phyloP scores from a whole-genome alignment of 331 rosid species.

The Telfairia occidentalis region DNA sequence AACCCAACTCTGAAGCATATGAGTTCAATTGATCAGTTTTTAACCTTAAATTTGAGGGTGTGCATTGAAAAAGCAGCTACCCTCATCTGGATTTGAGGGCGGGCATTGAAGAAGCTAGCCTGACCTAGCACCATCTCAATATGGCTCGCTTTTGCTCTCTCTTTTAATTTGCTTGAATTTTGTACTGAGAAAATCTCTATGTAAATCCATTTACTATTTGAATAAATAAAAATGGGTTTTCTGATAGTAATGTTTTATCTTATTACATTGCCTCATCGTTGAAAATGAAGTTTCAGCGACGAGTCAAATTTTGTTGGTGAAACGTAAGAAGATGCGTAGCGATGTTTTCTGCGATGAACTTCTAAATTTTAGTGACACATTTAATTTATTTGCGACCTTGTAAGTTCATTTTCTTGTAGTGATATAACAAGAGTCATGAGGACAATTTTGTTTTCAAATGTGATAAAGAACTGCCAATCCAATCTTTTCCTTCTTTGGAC shows the following conservation, averaged over 20 bases:
- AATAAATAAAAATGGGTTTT: conserved; percentile 6
- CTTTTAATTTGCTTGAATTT: not conserved
- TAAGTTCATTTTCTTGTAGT: too few relatives aligned
- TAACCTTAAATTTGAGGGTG: not conserved
- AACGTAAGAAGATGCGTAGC: too few relatives aligned
- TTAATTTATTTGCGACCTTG: too few relatives aligned
- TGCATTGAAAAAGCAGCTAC: not conserved
- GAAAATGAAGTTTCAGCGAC: too few relatives aligned
- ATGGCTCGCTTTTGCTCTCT: not conserved
- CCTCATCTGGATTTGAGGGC: not conserved
- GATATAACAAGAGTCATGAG: not conserved
- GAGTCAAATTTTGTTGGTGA: too few relatives aligned
- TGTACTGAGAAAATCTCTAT: not conserved
- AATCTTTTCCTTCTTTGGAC: not conserved
- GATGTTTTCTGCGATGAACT: too few relatives aligned
- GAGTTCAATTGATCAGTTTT: conserved; percentile 21
- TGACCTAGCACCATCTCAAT: not conserved
- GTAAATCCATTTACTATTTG: conserved; percentile 2
- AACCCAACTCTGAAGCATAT: conserved; percentile 26
- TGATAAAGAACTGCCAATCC: not conserved
- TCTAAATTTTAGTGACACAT: too few relatives aligned
- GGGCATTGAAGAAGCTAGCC: not conserved
- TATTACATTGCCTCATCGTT: too few relatives aligned
- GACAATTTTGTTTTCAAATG: not conserved
- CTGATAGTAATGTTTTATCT: too few relatives aligned